Evolutionary conservation across 2,329 filamentous ascomycete genomes (phyloP).

Genomic region (Lachnellula occidentalis): DNA sequence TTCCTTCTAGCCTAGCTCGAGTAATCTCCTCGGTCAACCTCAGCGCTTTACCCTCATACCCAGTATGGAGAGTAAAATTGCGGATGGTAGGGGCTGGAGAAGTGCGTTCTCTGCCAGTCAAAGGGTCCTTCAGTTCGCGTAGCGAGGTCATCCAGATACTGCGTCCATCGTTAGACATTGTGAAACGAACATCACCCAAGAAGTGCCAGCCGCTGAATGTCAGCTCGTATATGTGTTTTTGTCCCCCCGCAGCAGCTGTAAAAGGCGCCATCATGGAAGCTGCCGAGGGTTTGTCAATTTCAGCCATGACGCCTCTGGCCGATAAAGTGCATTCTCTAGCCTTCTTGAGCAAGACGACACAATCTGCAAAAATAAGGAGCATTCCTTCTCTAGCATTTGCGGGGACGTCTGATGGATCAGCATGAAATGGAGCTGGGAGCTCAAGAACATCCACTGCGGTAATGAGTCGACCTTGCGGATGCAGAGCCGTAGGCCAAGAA

Average conservation of each 20-base stretch:
- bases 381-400: conserved; percentile 53
- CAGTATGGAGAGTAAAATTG: conserved; percentile 66
- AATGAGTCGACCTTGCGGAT: conserved; percentile 72
- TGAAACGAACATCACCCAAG: conserved; percentile 66
- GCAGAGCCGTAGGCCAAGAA: conserved; percentile 67
- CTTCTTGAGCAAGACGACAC: conserved; percentile 71
- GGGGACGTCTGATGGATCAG: conserved; percentile 4
- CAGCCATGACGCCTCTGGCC: conserved; percentile 73
- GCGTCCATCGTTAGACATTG: conserved; percentile 60
- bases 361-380: conserved; percentile 80
- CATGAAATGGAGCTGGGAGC: conserved; percentile 64
- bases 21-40: conserved; percentile 80
- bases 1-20: conserved; percentile 79
- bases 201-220: conserved; percentile 68
- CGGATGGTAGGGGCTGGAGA: conserved; percentile 53
- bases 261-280: conserved; percentile 57
- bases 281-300: conserved; percentile 75
- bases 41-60: conserved; percentile 70
- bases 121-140: conserved; percentile 52
- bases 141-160: conserved; percentile 64
- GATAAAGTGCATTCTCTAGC: conserved; percentile 55
- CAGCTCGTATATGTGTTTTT: conserved; percentile 59
- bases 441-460: conserved; percentile 76
- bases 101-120: conserved; percentile 42
- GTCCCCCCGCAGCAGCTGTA: conserved; percentile 57